These are phyloP conservation scores for Phytophthora brassicae DNA, from an alignment of 352 stramenopile species.

Conservation along the genomic window DNA sequence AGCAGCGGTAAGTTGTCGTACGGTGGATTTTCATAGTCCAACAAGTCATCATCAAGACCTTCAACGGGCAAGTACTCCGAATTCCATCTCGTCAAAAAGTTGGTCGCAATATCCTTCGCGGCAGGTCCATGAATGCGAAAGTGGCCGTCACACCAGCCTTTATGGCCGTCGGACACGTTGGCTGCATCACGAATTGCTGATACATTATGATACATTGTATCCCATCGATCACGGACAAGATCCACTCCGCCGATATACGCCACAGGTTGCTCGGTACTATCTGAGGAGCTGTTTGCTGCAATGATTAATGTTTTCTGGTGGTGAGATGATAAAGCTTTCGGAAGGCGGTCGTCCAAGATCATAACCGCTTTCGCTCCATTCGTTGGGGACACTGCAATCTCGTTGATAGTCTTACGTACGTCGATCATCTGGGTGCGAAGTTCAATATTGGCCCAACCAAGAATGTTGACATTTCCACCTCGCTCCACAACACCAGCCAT, in stretches of 20 bases:
- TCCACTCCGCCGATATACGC: slow-evolving; percentile 57
- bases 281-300: neutral
- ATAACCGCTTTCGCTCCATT: slow-evolving; percentile 25
- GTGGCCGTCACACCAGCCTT: too few species aligned
- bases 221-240: slow-evolving; percentile 52
- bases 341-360: slow-evolving; percentile 56
- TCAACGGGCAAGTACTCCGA: too few species aligned
- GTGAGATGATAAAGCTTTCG: slow-evolving; percentile 33
- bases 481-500: slow-evolving; percentile 33
- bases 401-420: slow-evolving; percentile 44
- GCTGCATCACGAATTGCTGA: slow-evolving; percentile 29
- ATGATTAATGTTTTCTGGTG: slow-evolving; percentile 53
- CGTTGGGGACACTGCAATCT: slow-evolving; percentile 5
- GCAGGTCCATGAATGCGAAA: too few species aligned
- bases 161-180: too few species aligned
- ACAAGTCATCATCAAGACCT: too few species aligned
- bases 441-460: slow-evolving; percentile 52
- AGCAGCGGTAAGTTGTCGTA: too few species aligned
- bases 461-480: slow-evolving; percentile 41
- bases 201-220: slow-evolving; percentile 49
- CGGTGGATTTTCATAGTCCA: too few species aligned
- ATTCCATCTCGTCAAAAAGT: too few species aligned
- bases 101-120: too few species aligned
- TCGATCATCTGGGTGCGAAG: slow-evolving; percentile 36
- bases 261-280: slow-evolving; percentile 16